These are phyloP conservation scores for Westerdykella aurantiaca DNA, from an alignment of 2,329 filamentous ascomycete genomes.

Conservation along the genomic window DNA sequence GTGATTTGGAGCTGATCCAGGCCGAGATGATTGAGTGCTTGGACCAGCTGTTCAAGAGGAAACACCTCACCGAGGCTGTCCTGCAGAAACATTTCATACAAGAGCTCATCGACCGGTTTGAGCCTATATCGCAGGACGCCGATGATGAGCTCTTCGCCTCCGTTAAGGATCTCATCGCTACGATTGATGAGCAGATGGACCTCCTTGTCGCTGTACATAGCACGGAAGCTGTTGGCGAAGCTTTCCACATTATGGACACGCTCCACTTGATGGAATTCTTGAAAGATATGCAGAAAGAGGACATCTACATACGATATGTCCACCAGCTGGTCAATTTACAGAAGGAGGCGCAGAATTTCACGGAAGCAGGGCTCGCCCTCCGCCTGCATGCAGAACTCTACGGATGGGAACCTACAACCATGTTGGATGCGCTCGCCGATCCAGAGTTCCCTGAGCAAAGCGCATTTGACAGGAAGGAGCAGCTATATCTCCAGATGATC, in stretches of 20 bases:
- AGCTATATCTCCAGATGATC: slow-evolving; percentile 90
- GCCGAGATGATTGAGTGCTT: slow-evolving; percentile 95
- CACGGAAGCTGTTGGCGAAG: slow-evolving; percentile 65
- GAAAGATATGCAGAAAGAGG: slow-evolving; percentile 92
- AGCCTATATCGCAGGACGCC: slow-evolving; percentile 58
- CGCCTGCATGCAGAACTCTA: slow-evolving; percentile 89
- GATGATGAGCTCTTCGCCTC: slow-evolving; percentile 71
- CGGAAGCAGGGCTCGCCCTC: slow-evolving; percentile 83
- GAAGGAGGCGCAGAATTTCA: slow-evolving; percentile 66
- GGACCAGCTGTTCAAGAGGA: slow-evolving; percentile 83
- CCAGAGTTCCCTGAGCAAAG: slow-evolving; percentile 77
- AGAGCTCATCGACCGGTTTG: slow-evolving; percentile 77
- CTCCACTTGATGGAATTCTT: slow-evolving; percentile 92
- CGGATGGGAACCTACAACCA: slow-evolving; percentile 73
- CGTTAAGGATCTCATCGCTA: slow-evolving; percentile 71
- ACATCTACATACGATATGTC: slow-evolving; percentile 93
- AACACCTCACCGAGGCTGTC: slow-evolving; percentile 79
- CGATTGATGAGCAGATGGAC: slow-evolving; percentile 84
- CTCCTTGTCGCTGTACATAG: slow-evolving; percentile 85
- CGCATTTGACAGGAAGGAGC: slow-evolving; percentile 87
- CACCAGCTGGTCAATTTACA: slow-evolving; percentile 83
- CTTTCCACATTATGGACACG: slow-evolving; percentile 79
- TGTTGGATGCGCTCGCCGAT: slow-evolving; percentile 61
- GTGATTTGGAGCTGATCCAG: slow-evolving; percentile 85
- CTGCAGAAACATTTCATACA: slow-evolving; percentile 87